Conservation (phyloP, 2,329 filamentous ascomycete species). For the Colletotrichum sp. region DNA sequence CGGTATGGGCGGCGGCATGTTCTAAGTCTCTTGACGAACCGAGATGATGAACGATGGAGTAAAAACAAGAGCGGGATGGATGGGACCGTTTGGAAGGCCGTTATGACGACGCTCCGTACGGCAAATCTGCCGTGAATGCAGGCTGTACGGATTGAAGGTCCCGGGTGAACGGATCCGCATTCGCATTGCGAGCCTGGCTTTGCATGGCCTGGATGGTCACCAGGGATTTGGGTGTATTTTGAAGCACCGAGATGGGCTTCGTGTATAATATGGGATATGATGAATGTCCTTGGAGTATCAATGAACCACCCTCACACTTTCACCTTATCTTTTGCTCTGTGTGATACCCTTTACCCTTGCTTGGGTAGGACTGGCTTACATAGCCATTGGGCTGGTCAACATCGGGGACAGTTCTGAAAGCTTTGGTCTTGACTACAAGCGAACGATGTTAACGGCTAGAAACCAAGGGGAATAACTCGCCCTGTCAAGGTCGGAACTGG, state of each 20-base stretch:
- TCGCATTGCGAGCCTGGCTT: not conserved
- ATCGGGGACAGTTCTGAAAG: not conserved
- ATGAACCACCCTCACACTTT: not conserved
- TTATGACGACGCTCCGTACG: not conserved
- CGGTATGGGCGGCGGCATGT: conserved; percentile 57
- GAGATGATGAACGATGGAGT: not conserved
- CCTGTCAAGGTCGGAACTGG: not conserved
- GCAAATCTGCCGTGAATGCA: not conserved
- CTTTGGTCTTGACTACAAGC: not conserved
- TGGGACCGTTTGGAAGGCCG: not conserved
- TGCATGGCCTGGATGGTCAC: not conserved
- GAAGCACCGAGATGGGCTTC: conserved; percentile 5
- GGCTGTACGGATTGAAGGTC: not conserved
- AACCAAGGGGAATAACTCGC: not conserved
- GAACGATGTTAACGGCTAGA: not conserved
- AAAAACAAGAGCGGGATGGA: not conserved
- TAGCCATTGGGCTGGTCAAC: not conserved
- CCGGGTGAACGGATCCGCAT: not conserved
- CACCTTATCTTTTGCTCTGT: not conserved
- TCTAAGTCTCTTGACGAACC: conserved; percentile 23
- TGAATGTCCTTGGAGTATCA: not conserved
- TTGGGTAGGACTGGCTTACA: not conserved
- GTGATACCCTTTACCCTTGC: not conserved
- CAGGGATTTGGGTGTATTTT: not conserved
- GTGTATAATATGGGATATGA: conserved; percentile 5